A percentile compares a stretch with the other conserved stretches of the same genome.
Conservation (phyloP, 805 yeast genomes). For the Debaryomyces castellii region DNA sequence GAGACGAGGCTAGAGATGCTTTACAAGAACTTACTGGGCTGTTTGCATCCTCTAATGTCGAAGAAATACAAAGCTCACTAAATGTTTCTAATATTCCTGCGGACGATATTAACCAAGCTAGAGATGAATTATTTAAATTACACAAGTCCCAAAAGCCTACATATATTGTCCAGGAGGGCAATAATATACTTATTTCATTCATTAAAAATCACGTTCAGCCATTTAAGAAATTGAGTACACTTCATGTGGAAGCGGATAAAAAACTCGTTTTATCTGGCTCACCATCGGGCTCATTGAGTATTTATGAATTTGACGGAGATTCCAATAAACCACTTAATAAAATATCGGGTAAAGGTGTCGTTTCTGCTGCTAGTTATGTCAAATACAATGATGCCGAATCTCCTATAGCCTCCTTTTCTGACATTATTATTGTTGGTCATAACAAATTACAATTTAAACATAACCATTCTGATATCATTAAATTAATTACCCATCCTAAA, state of each 20-base stretch:
- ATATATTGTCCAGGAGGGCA: conserved; percentile 15
- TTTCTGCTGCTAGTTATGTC: conserved; percentile 12
- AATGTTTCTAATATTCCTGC: conserved; percentile 13
- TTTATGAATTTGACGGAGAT: conserved; percentile 7
- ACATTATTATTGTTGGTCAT: conserved; percentile 14
- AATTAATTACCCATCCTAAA: conserved; percentile 34
- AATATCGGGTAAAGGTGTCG: conserved; percentile 14
- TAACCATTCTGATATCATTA: conserved; percentile 12
- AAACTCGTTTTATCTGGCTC: conserved; percentile 10
- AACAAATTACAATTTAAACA: conserved; percentile 3
- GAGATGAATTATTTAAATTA: conserved; percentile 31
- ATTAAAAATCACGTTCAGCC: conserved; percentile 8
- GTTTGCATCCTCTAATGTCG: conserved; percentile 26
- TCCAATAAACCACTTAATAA: conserved; percentile 10
- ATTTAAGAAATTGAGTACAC: conserved; percentile 9
- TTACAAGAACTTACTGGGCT: conserved; percentile 53
- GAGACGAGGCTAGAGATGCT: conserved; percentile 72
- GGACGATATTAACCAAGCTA: conserved; percentile 24
- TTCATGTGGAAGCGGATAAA: conserved; percentile 4
- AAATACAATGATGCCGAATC: conserved; percentile 8
- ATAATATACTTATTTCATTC: conserved; percentile 10
- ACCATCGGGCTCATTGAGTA: conserved; percentile 12
- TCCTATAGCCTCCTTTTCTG: conserved; percentile 20
- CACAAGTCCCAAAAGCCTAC: conserved; percentile 35
- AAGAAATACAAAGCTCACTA: conserved; percentile 1